Evolutionary conservation across 164 flowering plant genomes (phyloP).

Genomic region (Tetracentron sinense): DNA sequence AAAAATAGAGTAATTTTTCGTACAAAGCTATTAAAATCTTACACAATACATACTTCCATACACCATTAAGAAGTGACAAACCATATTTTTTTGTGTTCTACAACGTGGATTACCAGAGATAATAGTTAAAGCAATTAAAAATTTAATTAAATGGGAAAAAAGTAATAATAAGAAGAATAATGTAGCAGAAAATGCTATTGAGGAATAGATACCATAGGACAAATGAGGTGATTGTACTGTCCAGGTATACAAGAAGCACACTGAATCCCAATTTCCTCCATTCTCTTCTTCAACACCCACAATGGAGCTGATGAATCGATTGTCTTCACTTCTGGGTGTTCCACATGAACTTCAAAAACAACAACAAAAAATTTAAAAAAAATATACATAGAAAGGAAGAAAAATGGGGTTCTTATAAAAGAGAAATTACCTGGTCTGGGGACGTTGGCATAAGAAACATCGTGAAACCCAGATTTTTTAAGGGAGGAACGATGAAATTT

Average conservation of each 20-base stretch:
- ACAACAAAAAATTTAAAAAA: background rate
- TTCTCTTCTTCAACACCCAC: constrained; percentile 26
- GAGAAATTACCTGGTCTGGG: constrained; percentile 18
- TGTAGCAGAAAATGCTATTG: background rate
- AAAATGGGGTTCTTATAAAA: background rate
- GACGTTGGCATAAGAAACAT: constrained; percentile 13
- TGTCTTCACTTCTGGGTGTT: constrained; percentile 16
- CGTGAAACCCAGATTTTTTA: constrained; percentile 19
- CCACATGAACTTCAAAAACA: constrained; percentile 18
- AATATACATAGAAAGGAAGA: background rate
- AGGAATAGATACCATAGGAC: constrained; percentile 42
- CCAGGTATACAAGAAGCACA: constrained; percentile 32
- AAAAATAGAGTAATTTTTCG: too few relatives aligned
- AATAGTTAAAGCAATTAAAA: background rate
- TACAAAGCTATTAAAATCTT: too few relatives aligned
- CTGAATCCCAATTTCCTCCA: constrained; percentile 35
- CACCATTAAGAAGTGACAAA: too few relatives aligned
- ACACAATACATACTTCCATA: too few relatives aligned
- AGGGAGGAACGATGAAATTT: constrained; percentile 4
- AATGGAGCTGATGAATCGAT: constrained; percentile 12
- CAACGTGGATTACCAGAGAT: background rate
- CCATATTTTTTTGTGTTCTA: too few relatives aligned
- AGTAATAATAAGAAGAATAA: background rate
- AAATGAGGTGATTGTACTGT: constrained; percentile 28
- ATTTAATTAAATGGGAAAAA: background rate